Base-by-base conservation (phyloP, 306 rosid genomes). In the Fragaria ananassa region DNA sequence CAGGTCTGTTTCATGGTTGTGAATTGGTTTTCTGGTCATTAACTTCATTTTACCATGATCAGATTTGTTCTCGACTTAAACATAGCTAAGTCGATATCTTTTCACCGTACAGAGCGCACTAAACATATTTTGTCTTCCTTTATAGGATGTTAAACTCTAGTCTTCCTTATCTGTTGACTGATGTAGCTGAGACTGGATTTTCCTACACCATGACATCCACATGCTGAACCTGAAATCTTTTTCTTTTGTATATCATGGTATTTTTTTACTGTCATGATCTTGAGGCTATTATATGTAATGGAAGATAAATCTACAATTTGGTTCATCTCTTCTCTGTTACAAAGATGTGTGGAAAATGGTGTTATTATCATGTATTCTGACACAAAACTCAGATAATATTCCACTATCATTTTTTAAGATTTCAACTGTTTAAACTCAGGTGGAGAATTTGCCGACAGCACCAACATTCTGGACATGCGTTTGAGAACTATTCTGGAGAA, bases 401-500 rank as follows among this genome's bases (percentile, higher is more conserved):
- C 68, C 8, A 51, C 9, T 3, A 21, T 41, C 25, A 5, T 23
- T 60, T 56, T 74, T 72, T 87, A 78, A 77, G 60, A 78, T 78
- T 83, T 63, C 54, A 46, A 62, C 46, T 71, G 73, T 76, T 71
- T 47, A 66, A 75, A 60, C 77, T 51, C 91, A 90, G 99, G 91
- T 83, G 71, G 86, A 76, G 42, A 70, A 34, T 71, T 74, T 79
- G 74, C 74, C 21, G 87, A 81, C 67, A 17, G 74, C 61, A 56
- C 80, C 58, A 84, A 83, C 60, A 42, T 87, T 73, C 87, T 95
- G 81, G 97, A 95, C 72, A 63, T 45, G 53, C 86, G 81, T 58
- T 86, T 95, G 89, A 87, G 83, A 81, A 80, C 83, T 81, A 95
- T 95, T 86, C 86, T 95, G 45, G 96, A 88, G 79, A 88, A 88